Evolutionary conservation across 2,329 filamentous ascomycete genomes (phyloP), one percentile per base, ranked within the genome.

Genomic region (Thielaviopsis euricoi): DNA sequence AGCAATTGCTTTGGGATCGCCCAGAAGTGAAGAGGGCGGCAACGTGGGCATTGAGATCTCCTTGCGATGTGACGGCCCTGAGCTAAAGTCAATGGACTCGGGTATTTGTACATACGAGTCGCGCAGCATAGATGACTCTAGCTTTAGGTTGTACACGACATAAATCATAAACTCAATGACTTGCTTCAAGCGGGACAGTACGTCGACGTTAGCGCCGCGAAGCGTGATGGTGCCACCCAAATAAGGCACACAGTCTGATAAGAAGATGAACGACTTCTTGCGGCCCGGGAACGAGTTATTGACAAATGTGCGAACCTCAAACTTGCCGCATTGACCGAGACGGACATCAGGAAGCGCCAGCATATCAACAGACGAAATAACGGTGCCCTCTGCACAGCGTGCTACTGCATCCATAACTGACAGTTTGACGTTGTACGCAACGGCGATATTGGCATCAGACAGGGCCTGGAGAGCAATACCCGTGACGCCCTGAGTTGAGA

Each of bases 141-240:
- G 77, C 67, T 95, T 95, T 56, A 98, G 76, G 65, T 96, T 98
- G 71, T 98, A 98, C 13, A 97, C 90, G 21, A 98, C 94, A 64
- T 97, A 98, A 43, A 94, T 86, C 91, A 98, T 96, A 67, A 98
- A 97, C 67, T 98, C 93, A 12, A 91, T 93, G 63, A 98, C 93
- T 56, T 83, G 81, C 71, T 98, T 98, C 69, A 98, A 82, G 64
- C 83, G 87, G 1, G 82, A 75, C 19, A 98, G 76, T 0, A 82
- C 76, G 53, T 80, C 73, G 29, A 82, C 83, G 60, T 86, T 82
- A 3, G 86, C 87, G 1, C 93, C 93, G 52, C 93, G 83, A 22
- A 98, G 74, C 13, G 89, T 88, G 64, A 98, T 95, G 0, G 93
- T 98, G 67, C 93, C 97, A 0, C 93, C 94, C 1, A 98, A 79